Evolutionary conservation across 495 filamentous ascomycete genomes (phyloP).

Genomic region (Hypoxylon cercidicola): DNA sequence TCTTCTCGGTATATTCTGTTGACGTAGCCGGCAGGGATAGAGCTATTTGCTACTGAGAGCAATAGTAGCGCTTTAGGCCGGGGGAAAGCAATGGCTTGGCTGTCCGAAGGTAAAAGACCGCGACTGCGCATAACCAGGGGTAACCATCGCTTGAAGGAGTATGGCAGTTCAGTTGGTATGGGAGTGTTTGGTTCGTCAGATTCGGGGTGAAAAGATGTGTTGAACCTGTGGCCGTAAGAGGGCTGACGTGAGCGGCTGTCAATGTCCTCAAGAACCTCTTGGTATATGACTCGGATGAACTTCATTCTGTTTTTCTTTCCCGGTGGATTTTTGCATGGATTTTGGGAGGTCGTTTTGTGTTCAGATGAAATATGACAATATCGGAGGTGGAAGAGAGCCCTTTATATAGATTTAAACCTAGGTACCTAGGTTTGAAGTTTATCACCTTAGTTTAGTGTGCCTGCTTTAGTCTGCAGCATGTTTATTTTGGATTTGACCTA

Average conservation of each 20-base stretch:
- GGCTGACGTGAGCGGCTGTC: background rate
- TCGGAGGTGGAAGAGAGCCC: too few species aligned
- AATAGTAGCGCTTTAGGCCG: slow-evolving; percentile 23
- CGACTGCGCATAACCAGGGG: slow-evolving; percentile 37
- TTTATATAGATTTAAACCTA: too few species aligned
- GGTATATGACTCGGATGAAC: background rate
- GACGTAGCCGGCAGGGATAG: slow-evolving; percentile 25
- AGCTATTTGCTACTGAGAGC: slow-evolving; percentile 19
- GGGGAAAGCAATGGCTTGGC: slow-evolving; percentile 31
- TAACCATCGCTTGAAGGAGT: slow-evolving; percentile 43
- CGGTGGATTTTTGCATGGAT: too few species aligned
- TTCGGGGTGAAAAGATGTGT: slow-evolving; percentile 39
- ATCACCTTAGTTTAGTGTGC: too few species aligned
- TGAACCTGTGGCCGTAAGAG: slow-evolving; percentile 18
- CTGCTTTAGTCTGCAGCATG: too few species aligned
- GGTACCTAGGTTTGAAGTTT: too few species aligned
- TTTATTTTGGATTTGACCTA: too few species aligned
- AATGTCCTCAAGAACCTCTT: background rate
- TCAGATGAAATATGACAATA: too few species aligned
- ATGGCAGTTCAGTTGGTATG: slow-evolving; percentile 35
- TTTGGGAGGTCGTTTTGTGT: too few species aligned
- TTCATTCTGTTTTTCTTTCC: too few species aligned
- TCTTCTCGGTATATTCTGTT: slow-evolving; percentile 37
- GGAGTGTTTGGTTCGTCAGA: slow-evolving; percentile 30
- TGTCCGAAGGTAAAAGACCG: background rate